phyloP scores from a whole-genome alignment of 257 asterid species.

The Penstemon barbatus region DNA sequence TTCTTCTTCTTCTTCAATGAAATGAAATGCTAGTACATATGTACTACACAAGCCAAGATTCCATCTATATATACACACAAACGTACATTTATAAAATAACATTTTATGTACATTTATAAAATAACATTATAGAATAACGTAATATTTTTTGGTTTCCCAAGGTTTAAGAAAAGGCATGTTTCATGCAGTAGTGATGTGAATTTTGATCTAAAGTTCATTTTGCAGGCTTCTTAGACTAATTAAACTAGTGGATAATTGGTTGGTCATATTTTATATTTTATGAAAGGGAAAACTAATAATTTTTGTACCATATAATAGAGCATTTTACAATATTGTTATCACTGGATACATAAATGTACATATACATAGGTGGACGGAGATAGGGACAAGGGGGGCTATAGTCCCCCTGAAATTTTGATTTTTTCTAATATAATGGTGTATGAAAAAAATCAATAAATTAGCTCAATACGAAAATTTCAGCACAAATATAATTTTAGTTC shows the following conservation, averaged over 20 bases:
- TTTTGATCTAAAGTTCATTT: constrained; percentile 23
- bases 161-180: constrained; percentile 29
- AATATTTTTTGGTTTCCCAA: no score
- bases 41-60: neutral
- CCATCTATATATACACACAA: constrained; percentile 9
- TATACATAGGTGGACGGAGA: no score
- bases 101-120: neutral
- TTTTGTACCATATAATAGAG: neutral
- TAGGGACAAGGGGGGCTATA: no score
- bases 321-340: no score
- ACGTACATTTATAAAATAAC: neutral
- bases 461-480: no score
- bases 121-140: neutral
- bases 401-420: no score
- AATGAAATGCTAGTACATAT: constrained; percentile 11
- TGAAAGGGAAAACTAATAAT: constrained; percentile 4
- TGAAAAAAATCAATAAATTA: no score
- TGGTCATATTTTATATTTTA: neutral
- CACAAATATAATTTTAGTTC: no score
- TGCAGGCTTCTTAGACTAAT: constrained; percentile 12
- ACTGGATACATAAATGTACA: no score
- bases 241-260: neutral
- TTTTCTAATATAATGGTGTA: no score
- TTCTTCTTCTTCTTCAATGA: neutral
- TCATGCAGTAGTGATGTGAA: constrained; percentile 38